These are phyloP conservation scores for Bodo saltans DNA, from an alignment of 78 protist genomes.

Conservation along the genomic window DNA sequence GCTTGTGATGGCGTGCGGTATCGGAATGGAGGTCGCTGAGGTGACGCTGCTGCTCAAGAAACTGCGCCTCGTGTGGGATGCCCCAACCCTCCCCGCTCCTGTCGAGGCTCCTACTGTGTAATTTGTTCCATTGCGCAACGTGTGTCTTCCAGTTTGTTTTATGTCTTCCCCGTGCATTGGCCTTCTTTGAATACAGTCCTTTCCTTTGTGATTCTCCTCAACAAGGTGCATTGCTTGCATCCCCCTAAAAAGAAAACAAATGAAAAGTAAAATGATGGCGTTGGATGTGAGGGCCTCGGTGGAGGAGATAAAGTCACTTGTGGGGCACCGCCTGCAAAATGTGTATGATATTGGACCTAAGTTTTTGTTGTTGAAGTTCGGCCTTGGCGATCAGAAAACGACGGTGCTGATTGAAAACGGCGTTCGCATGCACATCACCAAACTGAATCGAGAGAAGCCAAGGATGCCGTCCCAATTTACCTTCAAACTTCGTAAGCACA, in stretches of 20 bases:
- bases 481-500: conserved; percentile 83
- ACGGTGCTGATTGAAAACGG: conserved; percentile 78
- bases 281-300: conserved; percentile 7
- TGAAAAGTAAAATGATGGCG: conserved; percentile 13
- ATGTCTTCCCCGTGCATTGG: too few species aligned
- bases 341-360: conserved; percentile 74
- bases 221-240: too few species aligned
- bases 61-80: too few species aligned
- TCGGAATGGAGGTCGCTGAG: not conserved
- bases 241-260: too few species aligned
- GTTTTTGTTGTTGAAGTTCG: conserved; percentile 68
- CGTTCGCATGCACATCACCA: conserved; percentile 76
- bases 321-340: conserved; percentile 52
- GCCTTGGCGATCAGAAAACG: conserved; percentile 37
- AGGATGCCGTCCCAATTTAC: conserved; percentile 67
- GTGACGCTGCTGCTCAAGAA: too few species aligned
- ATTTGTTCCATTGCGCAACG: too few species aligned
- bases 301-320: not conserved
- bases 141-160: too few species aligned
- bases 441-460: conserved; percentile 65
- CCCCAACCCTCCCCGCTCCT: too few species aligned
- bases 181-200: too few species aligned
- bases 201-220: too few species aligned
- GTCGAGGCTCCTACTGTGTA: too few species aligned
- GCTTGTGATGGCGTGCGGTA: not conserved